Base-by-base conservation (phyloP, 2,329 filamentous ascomycete species). In the Penicillium sp. region DNA sequence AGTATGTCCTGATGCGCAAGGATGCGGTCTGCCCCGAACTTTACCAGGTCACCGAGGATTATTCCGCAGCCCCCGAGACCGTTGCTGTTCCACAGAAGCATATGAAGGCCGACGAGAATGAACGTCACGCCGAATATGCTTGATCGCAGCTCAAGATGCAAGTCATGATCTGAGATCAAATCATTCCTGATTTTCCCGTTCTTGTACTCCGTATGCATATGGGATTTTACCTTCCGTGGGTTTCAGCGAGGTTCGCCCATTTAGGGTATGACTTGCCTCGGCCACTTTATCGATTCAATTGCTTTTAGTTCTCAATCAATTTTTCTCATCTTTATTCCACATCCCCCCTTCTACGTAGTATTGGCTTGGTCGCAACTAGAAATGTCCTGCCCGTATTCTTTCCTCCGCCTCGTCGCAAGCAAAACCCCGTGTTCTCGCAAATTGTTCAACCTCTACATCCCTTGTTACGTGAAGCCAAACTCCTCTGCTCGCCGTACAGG, bases 381-480 rank as follows among this genome's bases (percentile, higher is more conserved):
- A 40, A 59, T 58, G 56, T 53, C 28, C 10, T 17, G 26, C 15
- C 12, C 43, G 15, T 41, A 31, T n/a, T 21, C 52, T 4, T 38
- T 52, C 15, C 44, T 54, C 2, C 56, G 52, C 17, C 48, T 61
- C 22, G 13, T 60, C 34, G 31, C 49, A 34, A 45, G 47, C 38
- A 44, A 39, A 19, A 46, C 17, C 15, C 43, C 41, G 29, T 19
- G 35, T 37, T 49, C 47, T n/a, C 17, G 28, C 42, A 21, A 43
- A 9, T 50, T 29, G 32, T 67, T 65, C 22, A 73, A 68, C 2
- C 64, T 88, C 17, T 78, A 82, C 47, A 69, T 88, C 29, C 74
- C 77, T 24, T 86, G 85, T 63, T 80, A 78, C 57, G 78, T 88
- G 49, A 86, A 84, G 53, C 81, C 85, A 0, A 81, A 83, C 3